Evolutionary conservation across 2,329 filamentous ascomycete genomes (phyloP), one percentile per base, ranked within the genome.

Genomic region (Diaporthe sp.): DNA sequence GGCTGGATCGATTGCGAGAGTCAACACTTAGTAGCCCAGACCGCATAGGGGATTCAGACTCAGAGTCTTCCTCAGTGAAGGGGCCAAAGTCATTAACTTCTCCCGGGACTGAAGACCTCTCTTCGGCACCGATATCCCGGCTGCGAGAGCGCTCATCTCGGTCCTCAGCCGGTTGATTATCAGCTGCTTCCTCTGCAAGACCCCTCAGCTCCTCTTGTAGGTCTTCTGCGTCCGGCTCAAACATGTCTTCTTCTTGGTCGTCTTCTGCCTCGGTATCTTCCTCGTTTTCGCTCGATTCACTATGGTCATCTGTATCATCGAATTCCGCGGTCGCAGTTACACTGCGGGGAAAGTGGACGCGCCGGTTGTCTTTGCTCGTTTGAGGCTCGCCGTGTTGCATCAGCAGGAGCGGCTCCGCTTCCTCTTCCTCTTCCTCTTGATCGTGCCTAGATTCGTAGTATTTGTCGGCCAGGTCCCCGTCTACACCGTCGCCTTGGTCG

Each of bases 131-230:
- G 80, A 79, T 31, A 83, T 80, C 80, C 76, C 2, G 80, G 72
- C 22, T n/a, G 58, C 4, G 61, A 73, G 25, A 65, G 61, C 25
- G 55, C 42, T 25, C 42, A 28, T 68, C 49, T 5, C 47, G 55
- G 15, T 57, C 34, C 5, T 67, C 55, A 15, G 71, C 55, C 34
- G 65, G 10, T 55, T 75, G 74, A 51, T 78, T 78, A 4, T 80
- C 79, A 15, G 78, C 73, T 20, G 79, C 77, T 34, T 82, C 80
- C 55, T 80, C 80, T 13, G 80, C 42, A n/a, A 78, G 72, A 3
- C 44, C 73, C n/a, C 44, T 63, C 25, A 77, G 57, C 53, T 88
- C 86, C 8, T 85, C 82, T 53, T 83, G 82, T 1, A 89, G 79
- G 37, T 85, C 84, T 61, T 85, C 47, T 9, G 42, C 25, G 42